Percentiles rank a stretch among this genome's conserved stretches.
These are phyloP conservation scores for Tuber melanosporum DNA, from an alignment of 495 filamentous ascomycete species.

Conservation along the genomic window DNA sequence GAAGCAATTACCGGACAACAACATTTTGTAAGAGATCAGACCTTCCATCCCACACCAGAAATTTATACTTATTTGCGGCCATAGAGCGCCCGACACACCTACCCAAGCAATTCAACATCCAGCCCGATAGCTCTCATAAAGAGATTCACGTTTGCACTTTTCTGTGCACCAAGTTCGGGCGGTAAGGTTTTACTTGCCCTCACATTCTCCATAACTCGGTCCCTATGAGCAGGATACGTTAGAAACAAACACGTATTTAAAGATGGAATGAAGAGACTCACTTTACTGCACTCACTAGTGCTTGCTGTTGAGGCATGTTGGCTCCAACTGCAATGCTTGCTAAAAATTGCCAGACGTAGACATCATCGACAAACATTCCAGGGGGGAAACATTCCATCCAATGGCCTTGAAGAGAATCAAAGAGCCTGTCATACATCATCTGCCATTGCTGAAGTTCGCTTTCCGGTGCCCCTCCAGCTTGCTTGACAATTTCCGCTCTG, in stretches of 20 bases:
- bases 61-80: not conserved
- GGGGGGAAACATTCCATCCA: constrained; percentile 81
- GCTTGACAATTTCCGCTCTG: constrained; percentile 86
- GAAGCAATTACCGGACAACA: not conserved
- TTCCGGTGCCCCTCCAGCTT: constrained; percentile 60
- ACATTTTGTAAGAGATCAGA: not conserved
- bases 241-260: not conserved
- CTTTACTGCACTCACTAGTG: constrained; percentile 91
- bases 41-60: not conserved
- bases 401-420: constrained; percentile 75
- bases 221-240: constrained; percentile 46
- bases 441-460: constrained; percentile 78
- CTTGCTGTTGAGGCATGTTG: constrained; percentile 84
- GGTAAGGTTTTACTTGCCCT: constrained; percentile 79
- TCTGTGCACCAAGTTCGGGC: constrained; percentile 68
- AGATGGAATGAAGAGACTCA: constrained; percentile 43
- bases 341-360: constrained; percentile 97
- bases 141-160: constrained; percentile 85
- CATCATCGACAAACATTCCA: constrained; percentile 74
- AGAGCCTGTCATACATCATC: constrained; percentile 71
- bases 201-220: constrained; percentile 95
- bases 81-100: not conserved
- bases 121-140: constrained; percentile 98
- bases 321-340: constrained; percentile 89
- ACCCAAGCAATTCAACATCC: constrained; percentile 89